These are phyloP conservation scores for Penicillium polonicum DNA, from an alignment of 2,329 filamentous ascomycete genomes.

Conservation along the genomic window DNA sequence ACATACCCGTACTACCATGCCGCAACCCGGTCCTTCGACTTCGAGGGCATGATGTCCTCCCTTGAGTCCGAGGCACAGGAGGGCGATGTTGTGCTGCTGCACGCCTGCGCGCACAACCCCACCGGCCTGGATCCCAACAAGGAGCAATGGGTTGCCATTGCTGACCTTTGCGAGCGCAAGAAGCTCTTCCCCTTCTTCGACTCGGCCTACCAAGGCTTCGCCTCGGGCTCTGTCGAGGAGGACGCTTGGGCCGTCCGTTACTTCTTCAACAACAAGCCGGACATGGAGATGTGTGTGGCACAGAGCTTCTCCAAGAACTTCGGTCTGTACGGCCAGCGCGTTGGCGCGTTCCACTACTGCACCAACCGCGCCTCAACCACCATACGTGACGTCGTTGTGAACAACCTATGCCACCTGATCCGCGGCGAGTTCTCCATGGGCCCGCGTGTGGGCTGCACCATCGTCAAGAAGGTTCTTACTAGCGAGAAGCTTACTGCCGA, in stretches of 20 bases:
- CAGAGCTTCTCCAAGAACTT: conserved; percentile 63
- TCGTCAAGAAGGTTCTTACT: conserved; percentile 79
- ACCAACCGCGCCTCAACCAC: conserved; percentile 31
- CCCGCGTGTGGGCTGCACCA: conserved; percentile 82
- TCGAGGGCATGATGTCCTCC: conserved; percentile 67
- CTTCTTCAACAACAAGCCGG: conserved; percentile 73
- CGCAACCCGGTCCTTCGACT: conserved; percentile 43
- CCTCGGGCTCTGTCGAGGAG: conserved; percentile 78
- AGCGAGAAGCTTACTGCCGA: conserved; percentile 73
- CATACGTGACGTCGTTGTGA: conserved; percentile 34
- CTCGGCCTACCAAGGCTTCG: conserved; percentile 95
- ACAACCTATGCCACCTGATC: conserved; percentile 42
- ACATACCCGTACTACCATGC: conserved; percentile 93
- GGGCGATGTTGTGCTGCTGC: conserved; percentile 80
- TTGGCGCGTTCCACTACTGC: conserved; percentile 79
- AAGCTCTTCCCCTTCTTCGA: conserved; percentile 97
- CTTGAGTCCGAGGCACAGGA: conserved; percentile 82
- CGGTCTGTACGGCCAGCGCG: conserved; percentile 92
- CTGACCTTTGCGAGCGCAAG: conserved; percentile 71
- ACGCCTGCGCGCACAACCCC: conserved; percentile 96
- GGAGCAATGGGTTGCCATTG: conserved; percentile 90
- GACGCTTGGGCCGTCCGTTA: conserved; percentile 88
- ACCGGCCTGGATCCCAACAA: conserved; percentile 91
- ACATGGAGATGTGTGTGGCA: conserved; percentile 65
- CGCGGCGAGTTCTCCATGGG: conserved; percentile 49